Evolutionary conservation across 805 yeast species (phyloP), one percentile per base, ranked within the genome.

Genomic region (Yarrowia sp.): DNA sequence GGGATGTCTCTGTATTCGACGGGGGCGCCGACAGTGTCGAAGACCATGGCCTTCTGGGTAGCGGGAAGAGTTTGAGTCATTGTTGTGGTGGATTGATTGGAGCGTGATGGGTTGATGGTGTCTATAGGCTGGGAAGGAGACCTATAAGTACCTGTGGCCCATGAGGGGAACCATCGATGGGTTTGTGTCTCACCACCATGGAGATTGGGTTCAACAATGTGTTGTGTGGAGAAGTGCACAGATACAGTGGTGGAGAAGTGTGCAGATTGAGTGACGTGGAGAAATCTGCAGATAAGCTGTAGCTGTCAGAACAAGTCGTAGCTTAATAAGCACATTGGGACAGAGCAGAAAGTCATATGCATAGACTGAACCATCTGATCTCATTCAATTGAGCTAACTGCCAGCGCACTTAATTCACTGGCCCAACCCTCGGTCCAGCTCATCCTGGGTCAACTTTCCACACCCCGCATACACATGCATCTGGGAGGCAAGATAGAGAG

Each of bases 11-110:
- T 84, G 83, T 87, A 87, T 70, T 80, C 78, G 72, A 89, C 79
- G 69, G 85, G 83, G 74, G 92, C 91, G 72, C 86, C 85, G 80
- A 82, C 80, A 75, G 82, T 84, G 77, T 87, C 87, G 79, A 88
- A 87, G 74, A 87, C 82, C 56, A 88, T 85, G 69, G 87, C 95
- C 76, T 87, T 88, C 81, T 88, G 93, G 66, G 87, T 84, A 69
- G 78, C 77, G 77, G 93, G 93, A 74, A 88, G 80, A 39, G 63
- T 42, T 9, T 30, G 40, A 2, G 46, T 56, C 47, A 40, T 56
- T 40, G 47, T 56, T 6, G 42, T 36, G n/a, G 50, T 52, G 58
- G 24, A n/a, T 30, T 19, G 24, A 9, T 49, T 50, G 40, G 40
- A n/a, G 9, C 12, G 30, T 30, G 19, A 15, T 10, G 8, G 34